Percentiles rank a stretch among this genome's conserved stretches.
Evolutionary conservation across 441 rosid species (phyloP).

Genomic region (Erodium moschatum): DNA sequence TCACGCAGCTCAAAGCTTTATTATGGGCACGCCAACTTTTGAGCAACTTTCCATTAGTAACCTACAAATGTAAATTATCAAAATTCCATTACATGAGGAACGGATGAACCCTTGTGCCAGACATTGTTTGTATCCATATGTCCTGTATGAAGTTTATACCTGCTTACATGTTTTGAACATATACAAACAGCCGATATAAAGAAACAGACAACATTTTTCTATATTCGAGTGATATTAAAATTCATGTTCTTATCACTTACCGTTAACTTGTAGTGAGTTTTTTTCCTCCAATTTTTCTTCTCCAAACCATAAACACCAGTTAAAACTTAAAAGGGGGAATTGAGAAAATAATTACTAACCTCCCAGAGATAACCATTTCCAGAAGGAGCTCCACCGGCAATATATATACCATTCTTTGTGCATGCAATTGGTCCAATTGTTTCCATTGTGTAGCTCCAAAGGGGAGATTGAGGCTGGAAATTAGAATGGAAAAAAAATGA

Average conservation of each 20-base stretch:
- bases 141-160: too few relatives aligned
- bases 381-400: constrained; percentile 41
- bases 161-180: too few relatives aligned
- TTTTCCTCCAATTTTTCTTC: too few relatives aligned
- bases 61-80: constrained; percentile 28
- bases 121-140: too few relatives aligned
- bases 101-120: too few relatives aligned
- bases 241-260: too few relatives aligned
- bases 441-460: constrained; percentile 44
- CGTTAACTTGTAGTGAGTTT: too few relatives aligned
- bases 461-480: constrained; percentile 38
- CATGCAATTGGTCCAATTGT: constrained; percentile 39
- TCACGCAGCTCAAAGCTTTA: constrained; percentile 36
- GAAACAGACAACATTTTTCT: too few relatives aligned
- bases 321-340: neutral
- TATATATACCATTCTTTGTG: constrained; percentile 37
- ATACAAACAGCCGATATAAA: too few relatives aligned
- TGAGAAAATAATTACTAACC: constrained; percentile 23
- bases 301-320: too few relatives aligned
- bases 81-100: neutral
- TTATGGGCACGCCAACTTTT: constrained; percentile 41
- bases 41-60: constrained; percentile 39
- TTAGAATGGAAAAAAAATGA: neutral
- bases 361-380: constrained; percentile 53
- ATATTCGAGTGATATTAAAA: too few relatives aligned